phyloP scores from a whole-genome alignment of 1,284 basidiomycete genomes.

The Pseudomicrostroma phylloplanum region DNA sequence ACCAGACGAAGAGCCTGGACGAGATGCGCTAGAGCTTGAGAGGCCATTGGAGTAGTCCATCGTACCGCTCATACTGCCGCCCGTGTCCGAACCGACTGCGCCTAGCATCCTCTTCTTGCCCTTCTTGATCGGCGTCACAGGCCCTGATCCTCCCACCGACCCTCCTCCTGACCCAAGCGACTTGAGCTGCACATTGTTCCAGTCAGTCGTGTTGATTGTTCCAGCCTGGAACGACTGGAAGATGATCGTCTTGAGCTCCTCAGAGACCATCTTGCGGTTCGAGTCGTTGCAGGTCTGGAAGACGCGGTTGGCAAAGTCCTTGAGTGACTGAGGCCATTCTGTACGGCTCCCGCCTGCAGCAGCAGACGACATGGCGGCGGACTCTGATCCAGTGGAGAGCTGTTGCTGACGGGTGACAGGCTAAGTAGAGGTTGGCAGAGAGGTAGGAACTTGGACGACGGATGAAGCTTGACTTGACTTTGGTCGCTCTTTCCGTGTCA shows the following conservation, averaged over 20 bases:
- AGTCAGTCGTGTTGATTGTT: conserved; percentile 80
- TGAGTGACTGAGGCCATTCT: conserved; percentile 6
- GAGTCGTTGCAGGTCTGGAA: conserved; percentile 49
- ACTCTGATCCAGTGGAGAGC: too few relatives aligned
- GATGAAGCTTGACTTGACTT: too few relatives aligned
- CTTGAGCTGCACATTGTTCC: conserved; percentile 71
- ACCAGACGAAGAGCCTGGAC: not conserved
- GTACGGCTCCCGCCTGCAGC: too few relatives aligned
- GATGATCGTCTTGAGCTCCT: conserved; percentile 52
- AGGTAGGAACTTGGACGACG: too few relatives aligned
- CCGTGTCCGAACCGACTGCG: not conserved
- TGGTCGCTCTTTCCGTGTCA: too few relatives aligned
- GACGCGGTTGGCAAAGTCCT: conserved; percentile 41
- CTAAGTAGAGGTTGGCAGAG: too few relatives aligned
- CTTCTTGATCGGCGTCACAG: conserved; percentile 1
- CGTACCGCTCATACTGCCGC: too few relatives aligned
- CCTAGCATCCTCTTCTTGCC: conserved; percentile 50
- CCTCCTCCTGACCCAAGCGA: conserved; percentile 56
- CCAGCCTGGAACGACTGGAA: conserved; percentile 56
- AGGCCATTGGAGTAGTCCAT: too few relatives aligned
- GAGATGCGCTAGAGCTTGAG: not conserved
- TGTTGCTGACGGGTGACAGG: too few relatives aligned
- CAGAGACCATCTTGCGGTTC: conserved; percentile 51
- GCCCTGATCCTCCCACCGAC: not conserved
- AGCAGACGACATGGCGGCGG: too few relatives aligned